Evolutionary conservation across 176 grass and related monocot genomes (phyloP), one percentile per base, ranked within the genome.

Genomic region (Musa schizocarpa): DNA sequence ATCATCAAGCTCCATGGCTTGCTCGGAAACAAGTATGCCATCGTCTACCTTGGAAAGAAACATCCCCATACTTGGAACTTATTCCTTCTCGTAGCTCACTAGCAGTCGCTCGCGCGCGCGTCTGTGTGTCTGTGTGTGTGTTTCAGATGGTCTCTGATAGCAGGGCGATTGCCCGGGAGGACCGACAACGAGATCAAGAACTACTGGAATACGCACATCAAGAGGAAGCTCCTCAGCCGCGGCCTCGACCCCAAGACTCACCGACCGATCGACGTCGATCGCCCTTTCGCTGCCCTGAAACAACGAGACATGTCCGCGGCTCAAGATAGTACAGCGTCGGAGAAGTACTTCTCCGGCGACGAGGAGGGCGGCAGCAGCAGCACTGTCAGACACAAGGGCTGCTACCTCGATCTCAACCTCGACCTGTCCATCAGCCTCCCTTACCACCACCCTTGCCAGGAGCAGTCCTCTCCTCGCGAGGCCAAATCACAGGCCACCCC

Each of bases 201-300:
- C 79, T 88, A 94, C 82, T 99, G 95, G 95, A 99, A 99, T 83
- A 99, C 95, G 13, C 95, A 94, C 84, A 99, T 99, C 76, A 99
- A 99, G 88, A 89, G 93, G 86, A 94, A 99, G 72, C 91, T 99
- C 65, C 72, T 74, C 52, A 72, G 69, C 69, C 69, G 69, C 1
- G 69, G 69, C 25, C n/a, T 72, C 69, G 69, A 72, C 50, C 69
- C 69, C 9, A 50, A 25, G 69, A 53, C 69, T 23, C 69, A 72
- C 69, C 69, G 10, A 3, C 69, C 69, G 69, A 72, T 72, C 62
- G 21, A 23, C 5, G n/a, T 20, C 62, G 62, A 64, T 23, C 21
- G n/a, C 20, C n/a, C 9, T 1, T 22, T 22, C 10, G 11, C 2
- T 11, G 10, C 61, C n/a, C 61, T 2, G 21, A 63, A 63, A 22